Evolutionary conservation across 192 early-diverging fungal species (phyloP).

Genomic region (Podila epigama): DNA sequence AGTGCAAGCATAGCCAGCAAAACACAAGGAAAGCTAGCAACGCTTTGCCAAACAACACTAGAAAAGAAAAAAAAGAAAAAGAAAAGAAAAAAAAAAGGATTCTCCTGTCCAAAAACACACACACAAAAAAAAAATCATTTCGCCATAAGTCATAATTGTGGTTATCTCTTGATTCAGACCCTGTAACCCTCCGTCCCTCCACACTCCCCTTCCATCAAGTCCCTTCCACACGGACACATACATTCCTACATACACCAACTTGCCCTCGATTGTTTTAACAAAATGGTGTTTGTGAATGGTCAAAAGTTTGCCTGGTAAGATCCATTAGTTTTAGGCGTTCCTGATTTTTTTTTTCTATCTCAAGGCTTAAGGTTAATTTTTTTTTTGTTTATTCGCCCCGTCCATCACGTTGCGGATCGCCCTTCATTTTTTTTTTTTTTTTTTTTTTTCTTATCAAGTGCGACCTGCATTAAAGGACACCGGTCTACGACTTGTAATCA

Average conservation of each 20-base stretch:
- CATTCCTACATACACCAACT: neutral
- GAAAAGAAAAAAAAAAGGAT: conserved; percentile 17
- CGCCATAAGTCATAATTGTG: neutral
- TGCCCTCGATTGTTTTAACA: neutral
- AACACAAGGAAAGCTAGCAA: conserved; percentile 4
- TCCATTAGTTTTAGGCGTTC: neutral
- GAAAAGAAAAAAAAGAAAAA: conserved; percentile 15
- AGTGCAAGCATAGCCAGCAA: no score
- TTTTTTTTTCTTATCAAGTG: conserved; percentile 27
- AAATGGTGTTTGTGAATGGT: conserved; percentile 46
- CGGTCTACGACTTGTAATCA: conserved; percentile 63
- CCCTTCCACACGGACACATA: neutral
- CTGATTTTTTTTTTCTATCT: neutral
- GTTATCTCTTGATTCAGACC: neutral
- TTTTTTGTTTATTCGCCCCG: neutral
- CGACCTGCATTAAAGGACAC: conserved; percentile 65
- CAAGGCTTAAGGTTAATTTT: no score
- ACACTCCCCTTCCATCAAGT: neutral
- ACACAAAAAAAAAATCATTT: conserved; percentile 1
- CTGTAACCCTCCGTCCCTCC: neutral
- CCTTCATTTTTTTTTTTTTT: neutral
- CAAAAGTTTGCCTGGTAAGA: conserved; percentile 47
- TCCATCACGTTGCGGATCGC: neutral
- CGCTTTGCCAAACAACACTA: no score
- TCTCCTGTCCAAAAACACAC: neutral